Conservation (phyloP, 345 rosid species). For the Anastatica hierochuntica region DNA sequence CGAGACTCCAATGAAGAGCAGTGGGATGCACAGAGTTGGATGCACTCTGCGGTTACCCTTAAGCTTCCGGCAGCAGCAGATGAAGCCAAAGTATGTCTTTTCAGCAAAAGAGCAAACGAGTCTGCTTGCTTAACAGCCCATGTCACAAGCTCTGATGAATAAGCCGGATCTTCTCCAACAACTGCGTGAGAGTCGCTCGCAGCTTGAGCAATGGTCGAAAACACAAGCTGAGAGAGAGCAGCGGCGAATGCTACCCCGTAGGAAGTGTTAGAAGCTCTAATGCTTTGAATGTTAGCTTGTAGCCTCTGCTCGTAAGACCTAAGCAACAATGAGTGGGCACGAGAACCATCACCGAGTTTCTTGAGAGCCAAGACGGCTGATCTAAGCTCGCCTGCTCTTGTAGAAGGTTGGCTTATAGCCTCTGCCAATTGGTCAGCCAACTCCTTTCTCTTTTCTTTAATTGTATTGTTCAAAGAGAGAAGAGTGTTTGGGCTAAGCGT, state of each 20-base stretch:
- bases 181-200: conserved; percentile 67
- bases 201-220: conserved; percentile 78
- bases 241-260: conserved; percentile 51
- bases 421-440: conserved; percentile 73
- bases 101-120: conserved; percentile 43
- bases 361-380: conserved; percentile 58
- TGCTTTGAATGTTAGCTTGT: conserved; percentile 40
- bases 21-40: conserved; percentile 63
- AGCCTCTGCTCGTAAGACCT: conserved; percentile 54
- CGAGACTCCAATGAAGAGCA: conserved; percentile 73
- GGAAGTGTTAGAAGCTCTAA: conserved; percentile 42
- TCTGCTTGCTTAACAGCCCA: conserved; percentile 88
- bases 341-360: conserved; percentile 70
- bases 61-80: conserved; percentile 69
- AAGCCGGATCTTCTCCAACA: conserved; percentile 74
- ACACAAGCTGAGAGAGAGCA: conserved; percentile 61
- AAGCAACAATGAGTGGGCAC: conserved; percentile 67
- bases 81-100: conserved; percentile 64
- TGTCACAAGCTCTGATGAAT: conserved; percentile 82
- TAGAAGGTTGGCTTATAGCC: conserved; percentile 51
- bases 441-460: conserved; percentile 52
- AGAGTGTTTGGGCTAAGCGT: conserved; percentile 36
- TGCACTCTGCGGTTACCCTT: conserved; percentile 61
- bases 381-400: conserved; percentile 61
- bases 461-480: conserved; percentile 34